phyloP scores from a whole-genome alignment of 805 yeast genomes.

The Diddensiella transvaalensis region DNA sequence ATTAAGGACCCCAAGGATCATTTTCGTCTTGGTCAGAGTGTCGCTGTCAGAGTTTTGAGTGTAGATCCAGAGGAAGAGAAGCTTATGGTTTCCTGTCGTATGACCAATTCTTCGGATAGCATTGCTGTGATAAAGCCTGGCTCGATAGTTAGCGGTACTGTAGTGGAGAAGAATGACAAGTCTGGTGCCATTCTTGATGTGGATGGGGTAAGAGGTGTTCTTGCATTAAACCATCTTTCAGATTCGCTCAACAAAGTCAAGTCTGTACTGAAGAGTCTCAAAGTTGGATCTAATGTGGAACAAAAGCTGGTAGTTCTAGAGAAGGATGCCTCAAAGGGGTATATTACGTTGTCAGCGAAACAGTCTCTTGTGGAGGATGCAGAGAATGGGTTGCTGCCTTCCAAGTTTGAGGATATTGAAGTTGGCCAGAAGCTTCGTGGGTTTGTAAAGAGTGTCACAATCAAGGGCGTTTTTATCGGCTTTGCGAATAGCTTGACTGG shows the following conservation, averaged over 20 bases:
- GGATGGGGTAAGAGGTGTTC: conserved; percentile 59
- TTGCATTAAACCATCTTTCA: conserved; percentile 69
- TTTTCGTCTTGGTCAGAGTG: conserved; percentile 79
- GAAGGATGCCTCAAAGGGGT: conserved; percentile 57
- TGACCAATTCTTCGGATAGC: conserved; percentile 36
- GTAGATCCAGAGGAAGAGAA: conserved; percentile 53
- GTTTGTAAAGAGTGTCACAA: conserved; percentile 72
- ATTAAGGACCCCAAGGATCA: conserved; percentile 75
- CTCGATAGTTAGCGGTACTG: conserved; percentile 8
- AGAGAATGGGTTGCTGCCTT: conserved; percentile 50
- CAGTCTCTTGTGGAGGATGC: conserved; percentile 65
- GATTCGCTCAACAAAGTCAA: conserved; percentile 70
- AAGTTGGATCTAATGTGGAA: conserved; percentile 56
- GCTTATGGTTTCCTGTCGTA: conserved; percentile 70
- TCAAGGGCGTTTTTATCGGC: conserved; percentile 75
- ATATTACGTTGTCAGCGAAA: conserved; percentile 63
- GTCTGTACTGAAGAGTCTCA: conserved; percentile 55
- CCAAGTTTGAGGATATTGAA: conserved; percentile 53
- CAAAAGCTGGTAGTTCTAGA: conserved; percentile 61
- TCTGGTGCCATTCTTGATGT: conserved; percentile 68
- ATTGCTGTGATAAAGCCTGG: background rate
- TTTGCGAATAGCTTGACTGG: conserved; percentile 83
- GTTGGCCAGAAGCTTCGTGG: conserved; percentile 59
- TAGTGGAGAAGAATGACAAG: conserved; percentile 57
- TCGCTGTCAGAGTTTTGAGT: conserved; percentile 60